Conservation (phyloP, 176 grass and related monocot genomes). For the Dactylis glomerata region DNA sequence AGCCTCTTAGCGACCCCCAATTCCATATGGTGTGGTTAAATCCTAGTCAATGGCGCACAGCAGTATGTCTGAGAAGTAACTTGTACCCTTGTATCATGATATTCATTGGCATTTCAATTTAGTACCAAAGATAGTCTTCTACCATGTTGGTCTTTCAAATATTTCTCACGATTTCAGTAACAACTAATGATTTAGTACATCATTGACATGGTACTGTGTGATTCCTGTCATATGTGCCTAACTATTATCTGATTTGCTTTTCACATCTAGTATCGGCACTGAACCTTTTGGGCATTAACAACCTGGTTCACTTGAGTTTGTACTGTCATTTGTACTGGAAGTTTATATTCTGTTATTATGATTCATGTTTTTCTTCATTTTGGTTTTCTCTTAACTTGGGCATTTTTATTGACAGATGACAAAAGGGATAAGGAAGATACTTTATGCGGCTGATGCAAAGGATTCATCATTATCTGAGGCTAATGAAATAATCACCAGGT, state of each 20-base stretch:
- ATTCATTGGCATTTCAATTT: neutral
- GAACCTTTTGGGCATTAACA: neutral
- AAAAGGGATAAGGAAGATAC: constrained; percentile 71
- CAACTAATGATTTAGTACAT: neutral
- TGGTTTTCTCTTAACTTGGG: neutral
- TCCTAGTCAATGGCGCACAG: neutral
- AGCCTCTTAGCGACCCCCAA: neutral
- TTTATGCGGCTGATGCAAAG: constrained; percentile 69
- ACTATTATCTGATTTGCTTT: neutral
- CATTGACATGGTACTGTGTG: neutral
- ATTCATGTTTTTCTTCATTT: neutral
- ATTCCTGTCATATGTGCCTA: neutral
- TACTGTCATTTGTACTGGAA: neutral
- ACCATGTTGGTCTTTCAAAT: neutral
- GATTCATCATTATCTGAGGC: constrained; percentile 64
- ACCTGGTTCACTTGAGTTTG: neutral
- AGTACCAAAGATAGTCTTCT: neutral
- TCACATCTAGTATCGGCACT: neutral
- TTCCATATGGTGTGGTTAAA: neutral
- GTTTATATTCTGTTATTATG: neutral
- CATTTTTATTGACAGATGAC: constrained; percentile 52
- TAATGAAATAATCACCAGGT: constrained; percentile 63
- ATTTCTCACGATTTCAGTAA: neutral
- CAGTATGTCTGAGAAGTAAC: neutral
- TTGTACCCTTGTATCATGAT: neutral